Evolutionary conservation across 306 rosid species (phyloP), one percentile per base, ranked within the genome.

Genomic region (Sophora flavescens): DNA sequence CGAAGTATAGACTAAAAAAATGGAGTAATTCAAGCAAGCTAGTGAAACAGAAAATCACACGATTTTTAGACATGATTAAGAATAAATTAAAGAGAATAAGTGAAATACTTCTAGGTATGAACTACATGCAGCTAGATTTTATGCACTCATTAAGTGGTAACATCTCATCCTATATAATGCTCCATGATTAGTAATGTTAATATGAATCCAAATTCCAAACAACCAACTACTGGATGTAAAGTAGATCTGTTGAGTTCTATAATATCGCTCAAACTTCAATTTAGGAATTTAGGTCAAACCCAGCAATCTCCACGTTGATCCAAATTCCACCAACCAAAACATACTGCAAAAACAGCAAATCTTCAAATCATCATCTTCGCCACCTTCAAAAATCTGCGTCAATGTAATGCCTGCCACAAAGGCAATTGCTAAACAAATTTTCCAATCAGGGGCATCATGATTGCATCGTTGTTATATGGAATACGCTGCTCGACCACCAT

Each of bases 1-100:
- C 61, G 48, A 32, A 59, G 35, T 18, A 8, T 26, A 18, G 50
- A 63, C 30, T 61, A 26, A 0, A 70, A 64, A 45, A n/a, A 57
- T 57, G 28, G 44, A 28, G 48, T 16, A 59, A 48, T 73, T 74
- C 52, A 47, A 42, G 51, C 30, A 63, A 53, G 33, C 60, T 30
- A 62, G 28, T 16, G 8, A 39, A 51, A 42, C 52, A 54, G 6
- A 63, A 52, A 17, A 63, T 44, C 16, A 14, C 15, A 68, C 51
- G 2, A 54, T n/a, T 28, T 28, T 66, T 2, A 14, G 3, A 58
- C 58, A 57, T 61, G 32, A 30, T 30, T 30, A 30, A 16, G 52
- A 44, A 67, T 30, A 67, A 32, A 30, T 57, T 18, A 22, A 30
- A 51, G 51, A 62, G 15, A 51, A 51, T 36, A 22, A 56, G 52